Percentiles rank a stretch among this genome's conserved stretches.
Evolutionary conservation across 129 eudicot genomes (phyloP).

Genomic region (Flaveria brownii): DNA sequence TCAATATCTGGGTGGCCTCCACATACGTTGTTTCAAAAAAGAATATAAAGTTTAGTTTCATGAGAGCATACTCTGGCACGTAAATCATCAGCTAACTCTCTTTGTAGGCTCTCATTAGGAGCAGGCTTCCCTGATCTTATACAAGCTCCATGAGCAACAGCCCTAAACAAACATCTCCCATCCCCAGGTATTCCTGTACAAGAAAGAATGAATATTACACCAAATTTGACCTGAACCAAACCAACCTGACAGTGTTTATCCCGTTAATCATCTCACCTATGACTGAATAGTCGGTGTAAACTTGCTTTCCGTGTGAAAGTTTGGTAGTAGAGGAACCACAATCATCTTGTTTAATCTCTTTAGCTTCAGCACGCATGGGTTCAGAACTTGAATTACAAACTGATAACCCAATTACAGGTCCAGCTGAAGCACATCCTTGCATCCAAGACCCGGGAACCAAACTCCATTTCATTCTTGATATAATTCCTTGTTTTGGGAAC

Average conservation of each 20-base stretch:
- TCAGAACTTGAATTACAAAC: slow-evolving; percentile 55
- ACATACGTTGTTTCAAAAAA: background rate
- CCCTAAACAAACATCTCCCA: slow-evolving; percentile 95
- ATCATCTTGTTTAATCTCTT: slow-evolving; percentile 34
- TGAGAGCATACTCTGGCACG: slow-evolving; percentile 61
- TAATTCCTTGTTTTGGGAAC: slow-evolving; percentile 48
- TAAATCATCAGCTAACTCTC: slow-evolving; percentile 88
- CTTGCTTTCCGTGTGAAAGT: slow-evolving; percentile 76
- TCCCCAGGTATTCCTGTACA: slow-evolving; percentile 94
- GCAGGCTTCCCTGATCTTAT: slow-evolving; percentile 80
- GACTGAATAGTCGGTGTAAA: slow-evolving; percentile 75
- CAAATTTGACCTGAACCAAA: background rate
- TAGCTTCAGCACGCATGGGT: slow-evolving; percentile 59
- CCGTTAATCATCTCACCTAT: slow-evolving; percentile 56
- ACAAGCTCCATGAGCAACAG: slow-evolving; percentile 97
- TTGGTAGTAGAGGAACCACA: slow-evolving; percentile 45
- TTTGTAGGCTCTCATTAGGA: slow-evolving; percentile 79
- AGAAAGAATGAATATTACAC: background rate
- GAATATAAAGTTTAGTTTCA: background rate
- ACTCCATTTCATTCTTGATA: slow-evolving; percentile 49
- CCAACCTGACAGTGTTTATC: background rate
- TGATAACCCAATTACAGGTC: slow-evolving; percentile 58
- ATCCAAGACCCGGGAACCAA: slow-evolving; percentile 52
- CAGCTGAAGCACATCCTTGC: slow-evolving; percentile 47
- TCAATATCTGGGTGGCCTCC: background rate